Evolutionary conservation across 495 filamentous ascomycete species (phyloP), one percentile per base, ranked within the genome.

Genomic region (Melanomma pulvis-pyrius): DNA sequence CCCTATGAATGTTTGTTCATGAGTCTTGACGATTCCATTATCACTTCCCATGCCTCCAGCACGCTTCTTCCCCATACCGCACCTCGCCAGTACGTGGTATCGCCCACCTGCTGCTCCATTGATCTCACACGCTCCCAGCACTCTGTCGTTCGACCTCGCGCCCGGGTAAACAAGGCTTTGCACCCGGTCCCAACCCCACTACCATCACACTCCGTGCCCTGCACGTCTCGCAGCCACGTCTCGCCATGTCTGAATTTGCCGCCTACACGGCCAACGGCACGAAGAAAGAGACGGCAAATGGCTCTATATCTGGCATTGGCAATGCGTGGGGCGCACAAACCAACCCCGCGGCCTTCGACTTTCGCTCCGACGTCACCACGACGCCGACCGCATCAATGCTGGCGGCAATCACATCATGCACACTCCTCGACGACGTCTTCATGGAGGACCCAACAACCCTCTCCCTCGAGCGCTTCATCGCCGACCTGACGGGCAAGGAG

Each of bases 381-480:
- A 92, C 91, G 0, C 93, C 93, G 1, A 96, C 92, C 41, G 56
- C 81, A 4, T 83, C 87, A 12, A 96, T 96, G 93, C 87, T 97
- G 17, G 76, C 81, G 39, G 83, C 86, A 12, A 87, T 88, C 64
- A 75, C 77, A 54, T 73, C 79, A 44, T 83, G 82, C 6, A 74
- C 77, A n/a, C 76, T 81, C 41, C 71, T 78, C 29, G 93, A 97
- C 75, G 92, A 96, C 67, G 91, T 96, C 66, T 93, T 93, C 75
- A 68, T 80, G 46, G 90, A 93, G 76, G 93, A 96, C 75, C 82
- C 86, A 0, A 92, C 90, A 0, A 96, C 93, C 26, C 85, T 80
- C 44, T 80, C 83, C 56, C 85, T 97, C 41, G 88, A 79, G 75
- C 73, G 79, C 34, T 86, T 89, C 66, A 80, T 94, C 22, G 89